A percentile compares a stretch with the other conserved stretches of the same genome.
Evolutionary conservation across 352 stramenopile species (phyloP).

Genomic region (Globisporangium nunn): DNA sequence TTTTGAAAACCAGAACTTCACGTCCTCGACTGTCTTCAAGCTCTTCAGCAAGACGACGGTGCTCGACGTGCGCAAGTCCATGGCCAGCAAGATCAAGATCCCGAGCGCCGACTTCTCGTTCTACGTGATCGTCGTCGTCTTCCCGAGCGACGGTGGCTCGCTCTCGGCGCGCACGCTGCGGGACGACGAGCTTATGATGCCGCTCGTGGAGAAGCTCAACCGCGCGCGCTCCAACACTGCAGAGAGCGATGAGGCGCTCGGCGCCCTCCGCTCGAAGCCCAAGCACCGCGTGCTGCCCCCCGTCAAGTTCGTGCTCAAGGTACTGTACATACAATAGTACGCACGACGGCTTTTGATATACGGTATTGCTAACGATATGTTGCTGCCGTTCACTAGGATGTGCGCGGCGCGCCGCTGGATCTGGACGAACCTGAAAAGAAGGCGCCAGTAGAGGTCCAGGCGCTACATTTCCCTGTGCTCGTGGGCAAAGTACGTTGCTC

Average conservation of each 20-base stretch:
- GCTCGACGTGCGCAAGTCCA: constrained; percentile 68
- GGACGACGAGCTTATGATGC: constrained; percentile 76
- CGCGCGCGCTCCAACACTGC: constrained; percentile 30
- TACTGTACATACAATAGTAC: constrained; percentile 7
- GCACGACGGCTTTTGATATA: background rate
- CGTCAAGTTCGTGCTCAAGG: constrained; percentile 83
- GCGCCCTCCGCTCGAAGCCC: constrained; percentile 36
- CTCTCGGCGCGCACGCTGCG: constrained; percentile 62
- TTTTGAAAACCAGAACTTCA: constrained; percentile 79
- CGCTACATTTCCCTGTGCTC: constrained; percentile 57
- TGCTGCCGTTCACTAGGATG: constrained; percentile 27
- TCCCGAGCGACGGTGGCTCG: constrained; percentile 46
- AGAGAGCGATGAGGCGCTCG: constrained; percentile 43
- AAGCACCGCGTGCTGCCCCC: constrained; percentile 54
- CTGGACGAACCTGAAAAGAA: constrained; percentile 41
- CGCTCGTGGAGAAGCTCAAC: constrained; percentile 63
- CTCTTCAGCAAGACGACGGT: constrained; percentile 58
- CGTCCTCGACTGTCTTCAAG: constrained; percentile 78
- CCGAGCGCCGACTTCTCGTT: constrained; percentile 46
- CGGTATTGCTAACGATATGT: background rate
- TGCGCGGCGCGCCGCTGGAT: constrained; percentile 62
- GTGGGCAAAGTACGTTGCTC: constrained; percentile 47
- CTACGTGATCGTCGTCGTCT: constrained; percentile 80
- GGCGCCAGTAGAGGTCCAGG: constrained; percentile 24
- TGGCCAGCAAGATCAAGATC: constrained; percentile 82